A percentile compares a stretch with the other conserved stretches of the same genome.
These are phyloP conservation scores for Macrolepiota fuliginosa DNA, from an alignment of 768 basidiomycete genomes.

Conservation along the genomic window DNA sequence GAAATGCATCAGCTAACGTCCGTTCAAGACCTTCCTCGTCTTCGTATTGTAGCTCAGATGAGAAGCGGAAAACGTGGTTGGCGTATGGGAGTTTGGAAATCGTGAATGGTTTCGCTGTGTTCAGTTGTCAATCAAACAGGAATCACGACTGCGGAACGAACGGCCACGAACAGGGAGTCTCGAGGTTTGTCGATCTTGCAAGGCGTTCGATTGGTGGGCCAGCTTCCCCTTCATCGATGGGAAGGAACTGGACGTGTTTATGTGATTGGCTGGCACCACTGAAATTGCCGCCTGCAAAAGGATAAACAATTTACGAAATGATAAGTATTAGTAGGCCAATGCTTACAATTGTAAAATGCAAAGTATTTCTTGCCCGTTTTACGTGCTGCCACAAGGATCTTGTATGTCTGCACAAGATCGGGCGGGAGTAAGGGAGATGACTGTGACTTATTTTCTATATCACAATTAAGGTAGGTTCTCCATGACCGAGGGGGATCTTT, in stretches of 20 bases:
- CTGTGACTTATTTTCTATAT: slow-evolving; percentile 71
- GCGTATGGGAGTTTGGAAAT: slow-evolving; percentile 71
- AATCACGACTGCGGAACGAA: background rate
- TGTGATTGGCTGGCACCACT: slow-evolving; percentile 90
- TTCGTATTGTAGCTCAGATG: slow-evolving; percentile 35
- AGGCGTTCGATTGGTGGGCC: slow-evolving; percentile 79
- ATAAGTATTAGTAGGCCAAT: background rate
- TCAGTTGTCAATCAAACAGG: slow-evolving; percentile 4
- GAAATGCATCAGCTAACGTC: slow-evolving; percentile 56
- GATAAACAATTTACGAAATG: background rate
- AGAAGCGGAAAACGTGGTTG: slow-evolving; percentile 72
- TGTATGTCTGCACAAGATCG: slow-evolving; percentile 77
- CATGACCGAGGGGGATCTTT: slow-evolving; percentile 12
- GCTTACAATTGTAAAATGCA: slow-evolving; percentile 89
- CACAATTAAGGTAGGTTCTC: background rate
- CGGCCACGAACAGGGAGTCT: slow-evolving; percentile 47
- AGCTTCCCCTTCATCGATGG: slow-evolving; percentile 45
- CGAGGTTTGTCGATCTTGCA: slow-evolving; percentile 54
- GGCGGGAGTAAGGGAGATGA: slow-evolving; percentile 74
- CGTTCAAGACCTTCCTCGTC: slow-evolving; percentile 45
- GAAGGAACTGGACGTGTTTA: slow-evolving; percentile 89
- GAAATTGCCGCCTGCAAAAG: slow-evolving; percentile 56
- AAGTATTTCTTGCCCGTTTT: slow-evolving; percentile 59
- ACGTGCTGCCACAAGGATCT: slow-evolving; percentile 67
- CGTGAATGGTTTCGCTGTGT: slow-evolving; percentile 69